Base-by-base conservation (phyloP, 179 eudicot genomes). In the Corrigiola litoralis region DNA sequence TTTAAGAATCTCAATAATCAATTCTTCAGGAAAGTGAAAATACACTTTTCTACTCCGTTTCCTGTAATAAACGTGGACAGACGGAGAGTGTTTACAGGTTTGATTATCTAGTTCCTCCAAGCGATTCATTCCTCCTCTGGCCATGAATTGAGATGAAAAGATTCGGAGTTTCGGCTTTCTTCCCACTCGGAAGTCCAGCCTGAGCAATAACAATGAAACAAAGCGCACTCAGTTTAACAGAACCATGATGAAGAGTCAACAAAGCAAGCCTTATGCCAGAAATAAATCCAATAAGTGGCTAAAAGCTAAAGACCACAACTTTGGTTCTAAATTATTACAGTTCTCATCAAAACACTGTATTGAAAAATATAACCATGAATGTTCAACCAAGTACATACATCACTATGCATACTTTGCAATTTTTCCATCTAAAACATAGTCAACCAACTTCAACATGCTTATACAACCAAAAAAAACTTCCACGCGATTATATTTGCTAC, bases 1-100 rank as follows among this genome's bases (percentile, higher is more conserved):
- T 62, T 68, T 68, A 27, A 73, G 51, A 61, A 73, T 73, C 55
- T 73, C 77, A 2, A 68, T 38, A 47, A 73, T 20, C 64, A 73
- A 24, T 56, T 73, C 77, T 36, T 31, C 23, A 2, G 73, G 77
- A 3, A 73, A 20, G 24, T 47, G n/a, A 63, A 16, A 17, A 9
- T 58, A 27, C 29, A 6, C 27, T 58, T 18, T 59, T 58, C 49
- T 16, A 18, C 65, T 37, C 24, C 16, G 34, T 58, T 44, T 58
- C 46, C 65, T 46, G 16, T 57, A 51, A 48, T 58, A 58, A 5
- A 67, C 63, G 10, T 4, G 63, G 1, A 57, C 48, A 14, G 64
- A 29, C 0, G 27, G 0, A 32, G 33, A 33, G 16, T 46, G 64
- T 9, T 32, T 46, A 8, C 12, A 44, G 31, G 2, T 28, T 23